Evolutionary conservation across 352 stramenopile genomes (phyloP), one percentile per base, ranked within the genome.

Genomic region (Phytophthora aleatoria): DNA sequence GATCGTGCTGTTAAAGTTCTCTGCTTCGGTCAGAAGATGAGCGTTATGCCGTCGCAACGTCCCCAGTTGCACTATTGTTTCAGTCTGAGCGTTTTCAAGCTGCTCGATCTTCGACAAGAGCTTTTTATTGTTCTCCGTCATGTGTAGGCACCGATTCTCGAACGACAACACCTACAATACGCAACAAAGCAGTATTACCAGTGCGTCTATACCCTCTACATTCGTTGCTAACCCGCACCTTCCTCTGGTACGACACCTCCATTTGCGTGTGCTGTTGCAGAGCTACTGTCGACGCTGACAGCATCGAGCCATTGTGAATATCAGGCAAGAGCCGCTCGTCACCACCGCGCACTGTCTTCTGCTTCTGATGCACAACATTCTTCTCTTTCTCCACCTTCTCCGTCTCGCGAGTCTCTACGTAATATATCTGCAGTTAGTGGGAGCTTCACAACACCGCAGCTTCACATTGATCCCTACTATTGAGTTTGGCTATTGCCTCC

Each of bases 71-170:
- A 49, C 31, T 3, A 76, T 64, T n/a, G 68, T 61, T 52, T 90
- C 76, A 3, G 56, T 67, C 38, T 90, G 71, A 1, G 56, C 71
- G 11, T 84, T 81, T 61, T 90, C 79, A 12, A 89, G 62, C 30
- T 85, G 75, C 45, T 90, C 71, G 30, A 92, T 90, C 60, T 79
- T 87, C 2, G 31, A 38, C n/a, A 92, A 44, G 2, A 92, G 69
- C n/a, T 77, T 82, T 47, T 88, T 89, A 70, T 87, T 90, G 61
- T 90, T 92, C 20, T 84, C 77, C 49, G 76, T 69, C 50, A 87
- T 56, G 43, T 90, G 81, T 35, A 78, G 73, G 31, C 72, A 87
- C 3, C 76, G 71, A 42, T 83, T 89, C 45, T 89, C 77, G n/a
- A 90, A 64, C 15, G 76, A 77, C 24, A 89, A 27, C 6, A 90